These are phyloP conservation scores for Aspergillus sp. DNA, from an alignment of 2,329 filamentous ascomycete genomes.

Conservation along the genomic window DNA sequence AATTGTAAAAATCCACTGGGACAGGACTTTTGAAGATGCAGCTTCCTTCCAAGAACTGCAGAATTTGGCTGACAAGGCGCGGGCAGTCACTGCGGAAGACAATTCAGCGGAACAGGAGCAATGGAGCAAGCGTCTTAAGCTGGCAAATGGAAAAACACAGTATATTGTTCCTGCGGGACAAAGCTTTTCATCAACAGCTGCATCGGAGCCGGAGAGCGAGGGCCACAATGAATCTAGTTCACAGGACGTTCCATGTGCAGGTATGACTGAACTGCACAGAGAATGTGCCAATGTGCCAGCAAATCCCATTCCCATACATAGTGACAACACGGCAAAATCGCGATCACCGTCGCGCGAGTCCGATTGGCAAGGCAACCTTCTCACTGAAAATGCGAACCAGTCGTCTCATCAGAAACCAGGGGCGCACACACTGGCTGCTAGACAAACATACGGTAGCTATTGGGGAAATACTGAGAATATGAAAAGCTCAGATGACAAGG, in stretches of 20 bases:
- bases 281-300: not conserved
- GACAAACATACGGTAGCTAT: too few relatives aligned
- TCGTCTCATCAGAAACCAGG: conserved; percentile 6
- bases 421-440: too few relatives aligned
- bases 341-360: not conserved
- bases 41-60: conserved; percentile 64
- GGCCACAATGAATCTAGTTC: conserved; percentile 1
- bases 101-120: conserved; percentile 53
- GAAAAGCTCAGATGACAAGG: not conserved
- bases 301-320: conserved; percentile 11
- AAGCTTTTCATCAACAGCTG: conserved; percentile 14
- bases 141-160: conserved; percentile 34
- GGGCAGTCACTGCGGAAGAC: conserved; percentile 41
- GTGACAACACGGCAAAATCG: conserved; percentile 10
- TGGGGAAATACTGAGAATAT: too few relatives aligned
- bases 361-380: not conserved
- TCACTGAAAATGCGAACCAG: conserved; percentile 17
- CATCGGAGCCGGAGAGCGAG: conserved; percentile 3
- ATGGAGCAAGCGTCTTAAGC: conserved; percentile 56
- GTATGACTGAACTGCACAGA: not conserved
- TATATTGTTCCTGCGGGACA: conserved; percentile 20
- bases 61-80: conserved; percentile 52
- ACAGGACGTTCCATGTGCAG: not conserved
- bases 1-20: conserved; percentile 67
- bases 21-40: conserved; percentile 61